phyloP scores from a whole-genome alignment of 495 filamentous ascomycete genomes.

The Neurospora sp. region DNA sequence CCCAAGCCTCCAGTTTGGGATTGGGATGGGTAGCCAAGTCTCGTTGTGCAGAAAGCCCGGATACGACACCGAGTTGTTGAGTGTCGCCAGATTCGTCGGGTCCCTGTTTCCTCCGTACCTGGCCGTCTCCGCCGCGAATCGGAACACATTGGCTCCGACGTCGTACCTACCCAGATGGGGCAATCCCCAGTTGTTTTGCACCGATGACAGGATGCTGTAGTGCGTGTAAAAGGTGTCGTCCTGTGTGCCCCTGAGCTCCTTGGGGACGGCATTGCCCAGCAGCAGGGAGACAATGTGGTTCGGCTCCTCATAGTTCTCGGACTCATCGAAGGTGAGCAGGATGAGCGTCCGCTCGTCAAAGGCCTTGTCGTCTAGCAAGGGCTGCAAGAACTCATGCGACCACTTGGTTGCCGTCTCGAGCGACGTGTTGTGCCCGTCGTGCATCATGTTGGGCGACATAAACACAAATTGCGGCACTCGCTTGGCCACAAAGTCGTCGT shows the following conservation, averaged over 20 bases:
- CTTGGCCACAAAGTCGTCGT: constrained; percentile 41
- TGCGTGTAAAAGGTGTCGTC: constrained; percentile 65
- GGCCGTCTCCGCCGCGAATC: constrained; percentile 47
- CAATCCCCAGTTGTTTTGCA: constrained; percentile 59
- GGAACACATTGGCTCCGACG: constrained; percentile 59
- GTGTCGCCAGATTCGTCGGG: constrained; percentile 43
- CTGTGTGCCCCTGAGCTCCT: constrained; percentile 42
- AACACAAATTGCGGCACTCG: constrained; percentile 59
- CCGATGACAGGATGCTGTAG: constrained; percentile 55
- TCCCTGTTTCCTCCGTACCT: constrained; percentile 49
- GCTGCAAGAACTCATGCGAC: constrained; percentile 46
- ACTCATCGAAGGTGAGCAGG: constrained; percentile 60
- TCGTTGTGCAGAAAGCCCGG: constrained; percentile 43
- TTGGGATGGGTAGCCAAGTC: constrained; percentile 22
- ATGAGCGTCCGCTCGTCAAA: constrained; percentile 55
- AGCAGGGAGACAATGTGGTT: constrained; percentile 55
- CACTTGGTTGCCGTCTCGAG: constrained; percentile 50
- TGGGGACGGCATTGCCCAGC: constrained; percentile 52
- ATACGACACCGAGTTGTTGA: constrained; percentile 56
- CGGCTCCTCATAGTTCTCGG: constrained; percentile 41
- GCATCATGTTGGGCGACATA: constrained; percentile 63
- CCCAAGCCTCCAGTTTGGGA: constrained; percentile 33
- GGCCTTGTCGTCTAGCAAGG: constrained; percentile 45
- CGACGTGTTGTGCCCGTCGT: constrained; percentile 59
- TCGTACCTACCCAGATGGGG: constrained; percentile 60